phyloP scores from a whole-genome alignment of 495 filamentous ascomycete species.

The Aspergillus campestris region DNA sequence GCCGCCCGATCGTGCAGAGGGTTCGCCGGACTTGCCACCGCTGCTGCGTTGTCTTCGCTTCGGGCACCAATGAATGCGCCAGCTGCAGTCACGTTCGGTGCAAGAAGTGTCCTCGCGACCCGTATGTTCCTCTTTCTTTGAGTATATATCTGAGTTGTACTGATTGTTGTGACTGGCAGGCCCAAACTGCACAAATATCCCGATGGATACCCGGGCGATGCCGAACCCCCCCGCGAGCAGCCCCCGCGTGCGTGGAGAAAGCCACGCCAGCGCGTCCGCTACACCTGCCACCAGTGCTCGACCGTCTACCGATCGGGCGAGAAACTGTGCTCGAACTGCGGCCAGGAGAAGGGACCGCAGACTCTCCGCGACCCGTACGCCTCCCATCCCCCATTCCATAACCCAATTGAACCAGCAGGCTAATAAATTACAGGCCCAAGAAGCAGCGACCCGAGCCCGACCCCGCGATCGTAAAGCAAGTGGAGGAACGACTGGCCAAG shows the following conservation, averaged over 20 bases:
- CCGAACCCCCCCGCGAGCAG: slow-evolving; percentile 23
- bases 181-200: slow-evolving; percentile 66
- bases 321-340: slow-evolving; percentile 52
- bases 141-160: background rate
- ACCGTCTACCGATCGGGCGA: slow-evolving; percentile 41
- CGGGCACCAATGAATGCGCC: slow-evolving; percentile 52
- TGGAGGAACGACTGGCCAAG: slow-evolving; percentile 49
- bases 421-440: slow-evolving; percentile 36
- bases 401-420: background rate
- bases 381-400: background rate
- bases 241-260: slow-evolving; percentile 34
- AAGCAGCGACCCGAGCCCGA: slow-evolving; percentile 55
- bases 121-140: slow-evolving; percentile 46
- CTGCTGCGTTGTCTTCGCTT: slow-evolving; percentile 56
- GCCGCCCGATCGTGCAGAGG: slow-evolving; percentile 57
- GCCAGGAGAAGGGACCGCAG: slow-evolving; percentile 42
- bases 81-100: slow-evolving; percentile 71
- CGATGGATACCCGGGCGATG: slow-evolving; percentile 70
- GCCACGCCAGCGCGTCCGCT: slow-evolving; percentile 42
- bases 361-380: slow-evolving; percentile 45
- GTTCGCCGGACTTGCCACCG: slow-evolving; percentile 70
- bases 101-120: slow-evolving; percentile 71
- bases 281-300: slow-evolving; percentile 57
- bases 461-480: slow-evolving; percentile 51
- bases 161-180: slow-evolving; percentile 33